phyloP scores from a whole-genome alignment of 768 basidiomycete genomes.

The Auriscalpium microsporum region DNA sequence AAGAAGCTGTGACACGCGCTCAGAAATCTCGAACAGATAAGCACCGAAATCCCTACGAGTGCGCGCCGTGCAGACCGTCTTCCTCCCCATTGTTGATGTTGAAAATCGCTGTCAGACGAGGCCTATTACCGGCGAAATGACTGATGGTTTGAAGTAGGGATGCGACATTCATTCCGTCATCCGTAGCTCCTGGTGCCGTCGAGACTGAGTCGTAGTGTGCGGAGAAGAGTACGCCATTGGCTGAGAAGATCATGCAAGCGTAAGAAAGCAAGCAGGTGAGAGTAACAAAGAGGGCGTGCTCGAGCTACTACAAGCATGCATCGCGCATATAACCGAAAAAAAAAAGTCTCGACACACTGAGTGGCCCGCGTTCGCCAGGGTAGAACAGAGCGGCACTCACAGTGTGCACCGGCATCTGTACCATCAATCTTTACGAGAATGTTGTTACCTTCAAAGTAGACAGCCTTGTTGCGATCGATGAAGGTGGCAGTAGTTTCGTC shows the following conservation, averaged over 20 bases:
- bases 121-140: constrained; percentile 33
- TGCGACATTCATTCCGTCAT: constrained; percentile 67
- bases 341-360: background rate
- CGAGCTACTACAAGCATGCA: background rate
- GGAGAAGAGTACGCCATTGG: constrained; percentile 55
- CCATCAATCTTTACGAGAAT: constrained; percentile 59
- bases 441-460: constrained; percentile 63
- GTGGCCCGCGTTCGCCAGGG: background rate
- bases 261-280: too few species aligned
- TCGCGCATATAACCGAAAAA: background rate
- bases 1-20: constrained; percentile 40
- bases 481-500: constrained; percentile 40
- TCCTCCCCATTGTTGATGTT: constrained; percentile 87
- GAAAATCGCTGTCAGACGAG: constrained; percentile 60
- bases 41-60: constrained; percentile 34
- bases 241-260: constrained; percentile 14
- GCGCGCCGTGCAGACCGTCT: constrained; percentile 65
- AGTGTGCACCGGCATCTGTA: constrained; percentile 26
- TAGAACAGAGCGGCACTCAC: constrained; percentile 16
- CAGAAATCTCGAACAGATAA: background rate
- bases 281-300: background rate
- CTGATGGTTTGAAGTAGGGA: constrained; percentile 59
- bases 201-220: constrained; percentile 82
- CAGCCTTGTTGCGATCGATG: constrained; percentile 15
- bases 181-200: constrained; percentile 65